phyloP scores from a whole-genome alignment of 345 rosid genomes.

The Conringia planisiliqua region DNA sequence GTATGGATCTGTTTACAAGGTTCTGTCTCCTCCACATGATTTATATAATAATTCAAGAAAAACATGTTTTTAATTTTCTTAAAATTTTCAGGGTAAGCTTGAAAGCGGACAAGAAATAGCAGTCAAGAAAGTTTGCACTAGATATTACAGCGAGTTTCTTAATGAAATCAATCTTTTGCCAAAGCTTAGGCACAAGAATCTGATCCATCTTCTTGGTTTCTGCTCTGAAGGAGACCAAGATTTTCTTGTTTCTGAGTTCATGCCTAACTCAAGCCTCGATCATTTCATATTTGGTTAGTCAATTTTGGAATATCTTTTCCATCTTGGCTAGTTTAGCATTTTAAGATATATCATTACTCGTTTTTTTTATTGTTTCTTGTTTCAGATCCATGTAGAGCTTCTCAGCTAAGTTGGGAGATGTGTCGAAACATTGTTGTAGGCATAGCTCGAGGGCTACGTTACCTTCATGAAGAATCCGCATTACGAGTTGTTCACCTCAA shows the following conservation, averaged over 20 bases:
- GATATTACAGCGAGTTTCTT: background rate
- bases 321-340: background rate
- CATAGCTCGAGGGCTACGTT: conserved; percentile 26
- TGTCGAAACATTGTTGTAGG: conserved; percentile 23
- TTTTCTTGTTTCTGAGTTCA: conserved; percentile 53
- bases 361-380: background rate
- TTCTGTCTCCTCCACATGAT: background rate
- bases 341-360: background rate
- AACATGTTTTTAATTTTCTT: background rate
- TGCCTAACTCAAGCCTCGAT: conserved; percentile 56
- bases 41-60: background rate
- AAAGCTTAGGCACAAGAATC: conserved; percentile 56
- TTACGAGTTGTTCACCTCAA: conserved; percentile 7
- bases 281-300: conserved; percentile 40
- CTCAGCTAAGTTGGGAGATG: conserved; percentile 21
- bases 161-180: conserved; percentile 37
- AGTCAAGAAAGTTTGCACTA: conserved; percentile 29
- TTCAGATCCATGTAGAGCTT: conserved; percentile 9
- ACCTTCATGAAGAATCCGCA: conserved; percentile 23
- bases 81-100: conserved; percentile 41
- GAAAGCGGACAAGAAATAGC: conserved; percentile 49
- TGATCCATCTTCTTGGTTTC: conserved; percentile 54
- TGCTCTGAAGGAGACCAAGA: conserved; percentile 38
- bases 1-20: conserved; percentile 39
- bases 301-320: background rate